phyloP scores from a whole-genome alignment of 345 rosid species.

The Limnanthes douglasii region DNA sequence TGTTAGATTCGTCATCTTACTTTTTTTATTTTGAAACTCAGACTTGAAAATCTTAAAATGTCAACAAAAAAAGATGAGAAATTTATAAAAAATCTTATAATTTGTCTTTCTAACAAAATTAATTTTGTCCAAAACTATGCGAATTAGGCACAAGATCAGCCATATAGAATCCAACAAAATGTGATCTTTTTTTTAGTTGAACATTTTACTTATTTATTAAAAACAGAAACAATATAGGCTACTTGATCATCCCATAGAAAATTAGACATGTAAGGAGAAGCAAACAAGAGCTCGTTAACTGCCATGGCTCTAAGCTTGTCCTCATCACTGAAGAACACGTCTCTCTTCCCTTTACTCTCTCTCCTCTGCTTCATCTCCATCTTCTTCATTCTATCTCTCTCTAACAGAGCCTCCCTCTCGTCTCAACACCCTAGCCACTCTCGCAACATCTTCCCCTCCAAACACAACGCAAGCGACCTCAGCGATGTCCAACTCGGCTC shows the following conservation, averaged over 20 bases:
- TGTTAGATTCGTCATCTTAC: no score
- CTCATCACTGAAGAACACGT: conserved; percentile 16
- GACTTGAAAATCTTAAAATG: no score
- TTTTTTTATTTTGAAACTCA: no score
- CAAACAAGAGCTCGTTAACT: background rate
- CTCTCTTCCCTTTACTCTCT: conserved; percentile 39
- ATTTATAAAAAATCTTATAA: no score
- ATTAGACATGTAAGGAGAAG: background rate
- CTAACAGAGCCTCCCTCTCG: conserved; percentile 23
- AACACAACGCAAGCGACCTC: background rate
- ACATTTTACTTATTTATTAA: no score
- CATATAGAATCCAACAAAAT: no score
- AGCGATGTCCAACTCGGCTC: background rate
- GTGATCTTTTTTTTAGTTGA: no score
- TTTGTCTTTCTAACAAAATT: no score
- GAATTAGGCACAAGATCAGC: no score
- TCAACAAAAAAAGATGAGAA: no score
- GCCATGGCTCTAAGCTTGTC: conserved; percentile 20
- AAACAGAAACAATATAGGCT: background rate
- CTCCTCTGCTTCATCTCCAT: conserved; percentile 53
- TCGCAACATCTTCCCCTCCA: conserved; percentile 10
- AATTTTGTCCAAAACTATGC: no score
- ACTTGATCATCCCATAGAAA: background rate
- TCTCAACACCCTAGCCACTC: conserved; percentile 18
- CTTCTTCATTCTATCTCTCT: conserved; percentile 37